Evolutionary conservation across 208 protist genomes (phyloP), one percentile per base, ranked within the genome.

Genomic region (Strigomonas galati): DNA sequence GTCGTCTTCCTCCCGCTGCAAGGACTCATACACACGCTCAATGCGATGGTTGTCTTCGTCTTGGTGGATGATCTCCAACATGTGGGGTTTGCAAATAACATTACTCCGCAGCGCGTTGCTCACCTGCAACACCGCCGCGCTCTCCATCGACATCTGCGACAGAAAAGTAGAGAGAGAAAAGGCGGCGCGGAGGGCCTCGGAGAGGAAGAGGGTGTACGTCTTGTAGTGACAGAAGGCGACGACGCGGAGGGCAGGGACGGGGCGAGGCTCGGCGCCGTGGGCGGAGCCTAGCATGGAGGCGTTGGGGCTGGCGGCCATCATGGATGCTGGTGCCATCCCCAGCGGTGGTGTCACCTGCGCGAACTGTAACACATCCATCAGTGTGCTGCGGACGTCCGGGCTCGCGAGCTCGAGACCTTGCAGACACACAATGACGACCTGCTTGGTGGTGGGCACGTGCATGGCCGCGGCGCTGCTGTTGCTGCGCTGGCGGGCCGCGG

Each of bases 131-230:
- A 95, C 82, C 57, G 81, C 82, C 15, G 85, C 78, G 46, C 85
- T 89, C 35, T 95, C 87, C 71, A 91, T 89, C n/a, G 85, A 70
- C 23, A 86, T 62, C 0, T 58, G 67, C 1, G 90, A 95, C 71
- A 95, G 81, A 69, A 84, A 93, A 3, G 79, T 87, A 31, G 90
- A 95, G n/a, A 95, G 79, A 1, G 84, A 74, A 64, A 95, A 95
- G 19, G 72, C 78, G 10, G 71, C 74, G 23, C 87, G 86, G 28
- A 93, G 65, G 14, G 65, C 52, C 63, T 90, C 85, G 6, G 90
- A 78, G n/a, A 95, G 72, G 43, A 80, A 61, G 43, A 74, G 55
- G 0, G 73, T 74, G 72, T 81, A 91, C 52, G 58, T 66, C 17
- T 73, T 75, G 28, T 79, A 70, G 53, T 82, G 71, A 43, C 84